Evolutionary conservation across 768 basidiomycete species (phyloP).

Genomic region (Phylloporus sp.): DNA sequence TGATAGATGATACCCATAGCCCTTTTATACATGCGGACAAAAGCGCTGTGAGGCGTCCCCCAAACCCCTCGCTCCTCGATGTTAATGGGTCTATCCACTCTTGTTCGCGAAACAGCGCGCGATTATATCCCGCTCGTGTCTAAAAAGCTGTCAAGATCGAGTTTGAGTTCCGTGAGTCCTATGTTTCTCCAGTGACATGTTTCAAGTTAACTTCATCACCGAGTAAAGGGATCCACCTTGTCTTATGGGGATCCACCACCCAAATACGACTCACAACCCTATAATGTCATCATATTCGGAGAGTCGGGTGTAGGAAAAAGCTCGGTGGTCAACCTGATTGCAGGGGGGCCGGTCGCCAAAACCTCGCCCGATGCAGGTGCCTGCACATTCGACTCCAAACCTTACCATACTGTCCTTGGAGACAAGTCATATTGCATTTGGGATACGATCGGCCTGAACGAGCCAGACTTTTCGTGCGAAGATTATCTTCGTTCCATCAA

Average conservation of each 20-base stretch:
- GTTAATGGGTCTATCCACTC: constrained; percentile 3
- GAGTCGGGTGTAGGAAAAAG: constrained; percentile 36
- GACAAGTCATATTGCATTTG: constrained; percentile 22
- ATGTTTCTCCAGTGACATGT: background rate
- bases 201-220: background rate
- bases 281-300: constrained; percentile 28
- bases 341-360: constrained; percentile 21
- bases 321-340: constrained; percentile 40
- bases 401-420: constrained; percentile 22
- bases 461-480: constrained; percentile 15
- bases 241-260: constrained; percentile 7
- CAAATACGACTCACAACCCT: constrained; percentile 12
- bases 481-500: constrained; percentile 26
- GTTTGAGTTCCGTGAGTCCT: constrained; percentile 9
- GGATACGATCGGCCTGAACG: constrained; percentile 34
- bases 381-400: constrained; percentile 32
- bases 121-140: background rate
- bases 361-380: constrained; percentile 32
- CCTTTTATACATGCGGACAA: constrained; percentile 4
- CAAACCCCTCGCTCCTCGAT: background rate
- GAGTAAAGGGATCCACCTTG: constrained; percentile 4
- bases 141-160: background rate
- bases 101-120: constrained; percentile 7
- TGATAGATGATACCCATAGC: constrained; percentile 9
- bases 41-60: background rate